Base-by-base conservation (phyloP, 345 rosid species). In the Populus davidiana region DNA sequence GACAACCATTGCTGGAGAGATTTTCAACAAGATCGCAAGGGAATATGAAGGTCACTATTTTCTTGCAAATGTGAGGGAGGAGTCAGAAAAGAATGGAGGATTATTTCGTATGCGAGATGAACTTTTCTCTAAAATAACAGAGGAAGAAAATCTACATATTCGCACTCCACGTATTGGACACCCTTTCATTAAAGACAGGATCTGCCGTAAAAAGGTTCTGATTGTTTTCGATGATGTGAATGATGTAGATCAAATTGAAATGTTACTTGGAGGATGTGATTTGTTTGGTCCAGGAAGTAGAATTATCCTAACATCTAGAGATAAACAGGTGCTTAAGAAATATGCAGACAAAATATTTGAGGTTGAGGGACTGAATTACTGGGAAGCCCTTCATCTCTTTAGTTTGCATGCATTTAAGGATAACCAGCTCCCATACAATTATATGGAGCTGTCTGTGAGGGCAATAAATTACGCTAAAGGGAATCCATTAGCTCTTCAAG, bases 401-500 rank as follows among this genome's bases (percentile, higher is more conserved):
- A 25, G 56, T 12, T 17, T 16, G 63, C 66, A 71, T 36, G 84
- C 86, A 8, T 80, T 80, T 18, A 0, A 17, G n/a, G 2, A 2
- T 12, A 17, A 18, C 29, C 23, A 16, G 14, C 76, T 74, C 20
- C n/a, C 3, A 12, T 8, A 23, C 0, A 43, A 61, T 25, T 50
- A 43, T 59, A 2, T 0, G 20, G 3, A 9, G 29, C 50, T 78
- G 21, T 62, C 81, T 4, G 20, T 43, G 8, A 43, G 49, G 0
- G 27, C 81, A 12, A 25, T 79, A 13, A 13, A 4, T 2, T 75
- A 75, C 27, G 79, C 68, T 14, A 43, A 61, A 16, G 79, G 79
- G 10, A 56, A n/a, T 56, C 68, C 79, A 16, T 69, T 76, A 52
- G 79, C 79, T 27, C 54, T 76, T 23, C 56, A 68, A 25, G 74